phyloP scores from a whole-genome alignment of 768 basidiomycete species.

The Lentinula lateritia region DNA sequence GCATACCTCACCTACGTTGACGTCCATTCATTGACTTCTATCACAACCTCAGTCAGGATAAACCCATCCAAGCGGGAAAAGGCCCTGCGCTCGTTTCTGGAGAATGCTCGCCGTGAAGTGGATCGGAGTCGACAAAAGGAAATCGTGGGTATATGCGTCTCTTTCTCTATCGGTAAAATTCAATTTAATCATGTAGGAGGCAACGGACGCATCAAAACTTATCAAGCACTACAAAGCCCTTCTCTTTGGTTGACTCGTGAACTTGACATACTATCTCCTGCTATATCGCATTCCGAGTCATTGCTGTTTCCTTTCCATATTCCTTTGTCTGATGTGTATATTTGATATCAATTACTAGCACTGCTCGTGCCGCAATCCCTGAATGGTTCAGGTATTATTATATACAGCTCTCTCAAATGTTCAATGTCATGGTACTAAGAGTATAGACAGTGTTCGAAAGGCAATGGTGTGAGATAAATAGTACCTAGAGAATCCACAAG shows the following conservation, averaged over 20 bases:
- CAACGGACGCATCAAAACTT: slow-evolving; percentile 17
- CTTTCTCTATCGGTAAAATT: not conserved
- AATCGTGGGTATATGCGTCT: slow-evolving; percentile 20
- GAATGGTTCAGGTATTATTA: no score
- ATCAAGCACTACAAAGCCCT: slow-evolving; percentile 19
- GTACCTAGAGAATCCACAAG: no score
- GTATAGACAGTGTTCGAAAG: no score
- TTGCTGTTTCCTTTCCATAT: not conserved
- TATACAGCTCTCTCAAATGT: no score
- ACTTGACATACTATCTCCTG: no score
- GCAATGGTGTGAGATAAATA: no score
- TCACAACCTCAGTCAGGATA: slow-evolving; percentile 18
- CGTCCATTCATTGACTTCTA: no score
- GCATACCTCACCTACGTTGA: no score
- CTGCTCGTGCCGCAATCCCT: no score
- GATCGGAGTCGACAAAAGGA: slow-evolving; percentile 29
- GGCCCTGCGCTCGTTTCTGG: slow-evolving; percentile 24
- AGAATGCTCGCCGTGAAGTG: slow-evolving; percentile 27
- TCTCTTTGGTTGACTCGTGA: slow-evolving; percentile 8
- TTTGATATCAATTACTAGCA: no score
- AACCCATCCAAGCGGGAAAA: slow-evolving; percentile 20
- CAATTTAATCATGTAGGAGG: slow-evolving; percentile 7
- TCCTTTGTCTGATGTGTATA: not conserved
- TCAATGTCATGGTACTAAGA: no score
- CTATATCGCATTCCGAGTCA: no score